phyloP scores from a whole-genome alignment of 2,329 filamentous ascomycete species.

The Colletotrichum euphorbiae region DNA sequence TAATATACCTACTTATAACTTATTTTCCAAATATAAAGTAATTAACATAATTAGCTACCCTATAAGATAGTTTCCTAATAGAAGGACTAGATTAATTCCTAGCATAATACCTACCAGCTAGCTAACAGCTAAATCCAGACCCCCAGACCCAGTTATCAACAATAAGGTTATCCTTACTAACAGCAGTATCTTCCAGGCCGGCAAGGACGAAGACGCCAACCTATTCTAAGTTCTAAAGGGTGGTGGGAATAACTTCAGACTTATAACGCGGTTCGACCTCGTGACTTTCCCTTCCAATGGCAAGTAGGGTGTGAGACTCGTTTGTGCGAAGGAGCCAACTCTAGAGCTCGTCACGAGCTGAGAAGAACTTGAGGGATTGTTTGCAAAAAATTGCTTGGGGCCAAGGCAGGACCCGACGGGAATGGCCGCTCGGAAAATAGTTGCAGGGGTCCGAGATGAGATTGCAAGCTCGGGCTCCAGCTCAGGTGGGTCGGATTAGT shows the following conservation, averaged over 20 bases:
- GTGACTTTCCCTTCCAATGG: slow-evolving; percentile 1
- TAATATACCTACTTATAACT: too few relatives aligned
- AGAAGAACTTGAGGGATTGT: too few relatives aligned
- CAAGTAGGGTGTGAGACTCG: background rate
- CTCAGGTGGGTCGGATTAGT: too few relatives aligned
- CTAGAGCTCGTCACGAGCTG: background rate
- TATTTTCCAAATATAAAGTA: too few relatives aligned
- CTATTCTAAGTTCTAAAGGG: slow-evolving; percentile 59
- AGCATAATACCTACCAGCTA: background rate
- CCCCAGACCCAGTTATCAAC: background rate
- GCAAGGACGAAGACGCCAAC: slow-evolving; percentile 49
- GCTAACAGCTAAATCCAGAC: too few relatives aligned
- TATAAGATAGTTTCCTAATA: too few relatives aligned
- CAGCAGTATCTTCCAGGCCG: slow-evolving; percentile 54
- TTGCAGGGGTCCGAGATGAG: too few relatives aligned
- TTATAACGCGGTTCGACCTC: slow-evolving; percentile 47
- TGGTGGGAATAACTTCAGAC: slow-evolving; percentile 60
- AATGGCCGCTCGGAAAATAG: too few relatives aligned
- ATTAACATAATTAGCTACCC: too few relatives aligned
- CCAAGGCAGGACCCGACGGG: too few relatives aligned
- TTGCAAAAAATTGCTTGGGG: too few relatives aligned
- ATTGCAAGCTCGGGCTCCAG: too few relatives aligned
- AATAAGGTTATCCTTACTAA: slow-evolving; percentile 50
- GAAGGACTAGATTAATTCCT: slow-evolving; percentile 44
- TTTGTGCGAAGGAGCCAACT: background rate